Conservation (phyloP, 1,284 basidiomycete species). For the Rhodotorula sp. region DNA sequence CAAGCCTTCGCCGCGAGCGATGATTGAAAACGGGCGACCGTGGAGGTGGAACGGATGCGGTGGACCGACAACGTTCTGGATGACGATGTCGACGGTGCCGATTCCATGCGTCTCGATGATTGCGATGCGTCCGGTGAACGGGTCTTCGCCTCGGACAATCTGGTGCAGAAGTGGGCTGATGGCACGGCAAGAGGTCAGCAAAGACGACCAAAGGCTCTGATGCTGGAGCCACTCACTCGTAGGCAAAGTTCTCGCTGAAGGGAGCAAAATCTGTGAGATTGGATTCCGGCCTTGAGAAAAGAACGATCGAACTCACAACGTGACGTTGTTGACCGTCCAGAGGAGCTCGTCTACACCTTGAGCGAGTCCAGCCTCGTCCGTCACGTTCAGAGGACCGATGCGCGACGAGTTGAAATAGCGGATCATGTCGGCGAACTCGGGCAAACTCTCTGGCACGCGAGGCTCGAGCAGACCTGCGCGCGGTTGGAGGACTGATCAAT, state of each 20-base stretch:
- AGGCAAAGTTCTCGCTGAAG: conserved; percentile 8
- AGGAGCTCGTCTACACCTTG: conserved; percentile 28
- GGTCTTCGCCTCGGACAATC: conserved; percentile 34
- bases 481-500: background rate
- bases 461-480: conserved; percentile 40
- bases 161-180: conserved; percentile 46
- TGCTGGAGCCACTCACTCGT: background rate
- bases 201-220: conserved; percentile 12
- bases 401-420: conserved; percentile 40
- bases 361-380: background rate
- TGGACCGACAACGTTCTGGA: conserved; percentile 49
- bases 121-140: conserved; percentile 26
- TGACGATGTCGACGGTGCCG: conserved; percentile 41
- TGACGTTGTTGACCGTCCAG: conserved; percentile 44
- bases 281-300: background rate
- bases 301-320: conserved; percentile 25
- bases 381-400: background rate
- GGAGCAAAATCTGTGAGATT: background rate
- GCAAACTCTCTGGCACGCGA: conserved; percentile 39
- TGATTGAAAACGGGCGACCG: conserved; percentile 44
- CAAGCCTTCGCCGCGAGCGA: conserved; percentile 48
- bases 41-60: conserved; percentile 51
- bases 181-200: conserved; percentile 8
- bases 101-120: conserved; percentile 35
- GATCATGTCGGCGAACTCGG: conserved; percentile 27